These are phyloP conservation scores for Hemileccinum impolitum DNA, from an alignment of 768 basidiomycete genomes.

Conservation along the genomic window DNA sequence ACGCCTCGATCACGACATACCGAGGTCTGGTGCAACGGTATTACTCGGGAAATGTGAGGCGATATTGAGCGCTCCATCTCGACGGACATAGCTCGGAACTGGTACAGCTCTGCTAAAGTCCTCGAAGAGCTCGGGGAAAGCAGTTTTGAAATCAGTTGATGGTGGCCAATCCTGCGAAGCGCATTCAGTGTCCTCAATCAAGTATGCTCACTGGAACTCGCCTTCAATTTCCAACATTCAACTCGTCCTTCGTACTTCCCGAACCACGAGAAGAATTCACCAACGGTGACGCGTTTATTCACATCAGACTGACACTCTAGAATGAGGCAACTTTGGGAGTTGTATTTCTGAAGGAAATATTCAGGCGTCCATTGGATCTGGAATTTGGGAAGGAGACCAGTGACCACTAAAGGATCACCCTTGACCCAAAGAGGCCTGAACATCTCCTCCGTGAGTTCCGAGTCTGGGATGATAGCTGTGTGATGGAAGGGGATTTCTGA, in stretches of 20 bases:
- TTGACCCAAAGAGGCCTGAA: conserved; percentile 70
- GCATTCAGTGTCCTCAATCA: conserved; percentile 6
- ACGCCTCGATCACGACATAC: conserved; percentile 36
- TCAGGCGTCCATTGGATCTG: conserved; percentile 76
- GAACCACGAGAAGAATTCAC: conserved; percentile 77
- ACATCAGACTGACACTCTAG: conserved; percentile 79
- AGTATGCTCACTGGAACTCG: conserved; percentile 32
- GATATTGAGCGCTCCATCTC: conserved; percentile 86
- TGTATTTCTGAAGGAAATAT: conserved; percentile 71
- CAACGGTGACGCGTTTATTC: conserved; percentile 61
- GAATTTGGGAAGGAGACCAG: conserved; percentile 59
- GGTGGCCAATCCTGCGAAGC: conserved; percentile 83
- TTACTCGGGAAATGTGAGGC: conserved; percentile 86
- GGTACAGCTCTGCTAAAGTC: conserved; percentile 85
- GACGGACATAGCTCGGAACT: conserved; percentile 84
- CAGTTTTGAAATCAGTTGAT: conserved; percentile 75
- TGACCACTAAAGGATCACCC: conserved; percentile 80
- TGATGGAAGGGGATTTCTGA: conserved; percentile 43
- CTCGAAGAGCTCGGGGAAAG: conserved; percentile 81
- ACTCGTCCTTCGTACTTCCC: conserved; percentile 58
- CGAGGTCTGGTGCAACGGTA: conserved; percentile 74
- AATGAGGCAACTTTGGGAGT: conserved; percentile 61
- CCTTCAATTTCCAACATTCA: conserved; percentile 74
- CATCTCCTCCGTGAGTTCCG: conserved; percentile 50
- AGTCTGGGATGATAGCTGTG: conserved; percentile 44